phyloP scores from a whole-genome alignment of 2,329 filamentous ascomycete genomes.

The Xylaria sp. region DNA sequence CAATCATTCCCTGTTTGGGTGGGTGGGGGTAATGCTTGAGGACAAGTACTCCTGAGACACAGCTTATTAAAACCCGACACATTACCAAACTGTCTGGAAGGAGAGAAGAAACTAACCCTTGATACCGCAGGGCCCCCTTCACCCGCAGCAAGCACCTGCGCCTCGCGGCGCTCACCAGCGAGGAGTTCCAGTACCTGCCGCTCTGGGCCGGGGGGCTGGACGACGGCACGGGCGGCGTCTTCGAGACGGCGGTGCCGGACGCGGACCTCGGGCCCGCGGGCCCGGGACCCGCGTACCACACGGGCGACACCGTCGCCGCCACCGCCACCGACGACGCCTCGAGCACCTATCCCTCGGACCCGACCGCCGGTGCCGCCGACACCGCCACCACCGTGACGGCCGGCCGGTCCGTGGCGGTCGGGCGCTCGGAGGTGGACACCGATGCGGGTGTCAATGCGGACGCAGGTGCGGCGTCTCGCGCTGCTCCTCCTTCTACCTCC shows the following conservation, averaged over 20 bases:
- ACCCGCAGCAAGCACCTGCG: constrained; percentile 49
- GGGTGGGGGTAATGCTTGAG: too few species aligned
- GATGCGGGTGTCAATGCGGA: constrained; percentile 1
- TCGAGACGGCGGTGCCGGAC: constrained; percentile 39
- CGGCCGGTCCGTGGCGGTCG: constrained; percentile 21
- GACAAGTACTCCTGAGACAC: too few species aligned
- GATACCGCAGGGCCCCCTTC: constrained; percentile 39
- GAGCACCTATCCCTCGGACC: constrained; percentile 18
- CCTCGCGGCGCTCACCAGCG: constrained; percentile 54
- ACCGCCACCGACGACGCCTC: constrained; percentile 21
- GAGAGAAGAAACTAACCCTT: too few species aligned
- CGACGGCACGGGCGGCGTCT: constrained; percentile 54
- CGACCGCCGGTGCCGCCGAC: constrained; percentile 9
- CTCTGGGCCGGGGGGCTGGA: constrained; percentile 65
- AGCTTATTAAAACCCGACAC: too few species aligned
- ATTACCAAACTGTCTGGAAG: too few species aligned
- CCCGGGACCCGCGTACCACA: constrained; percentile 38
- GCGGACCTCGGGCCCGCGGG: constrained; percentile 34
- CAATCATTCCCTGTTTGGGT: too few species aligned
- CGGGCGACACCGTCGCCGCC: constrained; percentile 31
- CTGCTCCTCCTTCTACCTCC: neutral
- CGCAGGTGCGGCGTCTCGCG: neutral
- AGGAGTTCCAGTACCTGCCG: constrained; percentile 65
- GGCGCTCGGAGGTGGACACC: constrained; percentile 8
- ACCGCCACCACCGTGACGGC: constrained; percentile 19